phyloP scores from a whole-genome alignment of 345 rosid genomes.

The Acer saccharum region DNA sequence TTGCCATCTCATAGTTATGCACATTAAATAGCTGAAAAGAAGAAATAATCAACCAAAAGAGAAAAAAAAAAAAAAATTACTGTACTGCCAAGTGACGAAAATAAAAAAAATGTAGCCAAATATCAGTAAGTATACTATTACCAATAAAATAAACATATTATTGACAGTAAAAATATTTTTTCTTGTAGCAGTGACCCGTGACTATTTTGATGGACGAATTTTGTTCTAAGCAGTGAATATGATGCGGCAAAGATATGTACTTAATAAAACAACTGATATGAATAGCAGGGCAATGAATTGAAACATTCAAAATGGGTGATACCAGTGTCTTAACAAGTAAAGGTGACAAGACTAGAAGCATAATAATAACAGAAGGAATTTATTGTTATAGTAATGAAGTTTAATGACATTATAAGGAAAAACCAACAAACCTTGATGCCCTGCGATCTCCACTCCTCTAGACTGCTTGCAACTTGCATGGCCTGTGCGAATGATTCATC shows the following conservation, averaged over 20 bases:
- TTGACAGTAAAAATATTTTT: too few species aligned
- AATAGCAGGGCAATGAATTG: neutral
- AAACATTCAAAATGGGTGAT: neutral
- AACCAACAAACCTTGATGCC: constrained; percentile 45
- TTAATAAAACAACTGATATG: too few species aligned
- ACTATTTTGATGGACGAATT: neutral
- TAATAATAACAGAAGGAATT: neutral
- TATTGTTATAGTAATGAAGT: neutral
- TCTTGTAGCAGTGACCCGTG: too few species aligned
- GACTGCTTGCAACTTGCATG: constrained; percentile 50
- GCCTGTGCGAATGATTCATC: constrained; percentile 41
- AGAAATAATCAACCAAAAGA: constrained; percentile 4
- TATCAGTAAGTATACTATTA: too few species aligned
- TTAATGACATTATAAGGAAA: neutral
- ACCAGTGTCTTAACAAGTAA: neutral
- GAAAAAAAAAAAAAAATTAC: too few species aligned
- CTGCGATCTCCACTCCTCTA: constrained; percentile 47
- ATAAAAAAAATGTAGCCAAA: neutral
- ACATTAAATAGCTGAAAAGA: constrained; percentile 40
- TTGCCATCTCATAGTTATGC: constrained; percentile 47
- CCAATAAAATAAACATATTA: neutral
- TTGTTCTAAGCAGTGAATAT: neutral
- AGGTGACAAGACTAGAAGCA: neutral
- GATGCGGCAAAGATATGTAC: neutral
- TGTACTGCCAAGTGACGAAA: neutral